Base-by-base conservation (phyloP, 148 eudicot genomes). In the Silene latifolia region DNA sequence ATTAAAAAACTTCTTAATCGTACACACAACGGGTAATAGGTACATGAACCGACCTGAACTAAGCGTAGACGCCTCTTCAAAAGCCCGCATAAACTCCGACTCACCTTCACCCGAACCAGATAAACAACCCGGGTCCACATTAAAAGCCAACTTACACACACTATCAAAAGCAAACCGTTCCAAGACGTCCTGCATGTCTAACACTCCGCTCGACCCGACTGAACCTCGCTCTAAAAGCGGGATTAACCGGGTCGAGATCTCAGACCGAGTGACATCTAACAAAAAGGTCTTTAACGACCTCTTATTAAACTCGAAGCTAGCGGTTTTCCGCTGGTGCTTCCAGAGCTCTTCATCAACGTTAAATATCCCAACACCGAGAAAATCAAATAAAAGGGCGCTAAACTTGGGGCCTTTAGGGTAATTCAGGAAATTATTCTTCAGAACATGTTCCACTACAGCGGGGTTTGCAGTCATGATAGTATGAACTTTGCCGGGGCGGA, bases 321-420 rank as follows among this genome's bases (percentile, higher is more conserved):
- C 91, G 21, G 88, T 90, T 58, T 90, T 92, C 9, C 95, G 85
- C 67, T 92, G 97, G 19, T 74, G 66, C 19, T 73, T 82, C 97
- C 95, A 92, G 4, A 72, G 56, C 0, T 86, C 80, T 5, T 80
- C 90, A 65, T 92, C 97, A 21, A 82, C 29, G 73, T 90, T 92
- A 72, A 92, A 92, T 64, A 92, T 90, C 0, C 98, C 98, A 2
- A 44, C 51, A n/a, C 98, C 98, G 14, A 92, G 88, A 57, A 92
- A 82, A 74, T 92, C 96, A 0, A 71, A 76, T 3, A 92, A 86
- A 35, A 85, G 74, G 46, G 80, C 8, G 0, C 23, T 73, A 79
- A 88, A 82, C 0, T 81, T 77, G 0, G 75, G 7, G 20, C 97
- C 97, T 72, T 92, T 92, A 0, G 91, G 89, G 82, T 85, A 90